Evolutionary conservation across 108 stramenopile species (phyloP).

Genomic region (Parietichytrium sp.): DNA sequence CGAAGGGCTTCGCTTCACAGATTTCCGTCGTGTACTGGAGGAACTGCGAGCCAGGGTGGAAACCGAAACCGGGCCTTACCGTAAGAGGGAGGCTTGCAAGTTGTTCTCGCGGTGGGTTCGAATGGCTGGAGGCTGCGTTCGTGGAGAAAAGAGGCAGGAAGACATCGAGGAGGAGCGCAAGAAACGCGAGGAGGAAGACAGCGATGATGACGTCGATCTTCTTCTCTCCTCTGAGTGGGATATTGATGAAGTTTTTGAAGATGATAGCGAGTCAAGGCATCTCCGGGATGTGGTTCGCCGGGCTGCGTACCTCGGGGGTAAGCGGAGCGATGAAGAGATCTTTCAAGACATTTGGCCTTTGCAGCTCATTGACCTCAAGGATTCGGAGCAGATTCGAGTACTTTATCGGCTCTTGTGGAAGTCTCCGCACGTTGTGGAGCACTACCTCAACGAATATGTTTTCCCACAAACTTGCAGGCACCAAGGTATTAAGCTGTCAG

Average conservation of each 20-base stretch:
- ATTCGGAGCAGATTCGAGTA: slow-evolving; percentile 86
- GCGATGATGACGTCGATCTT: slow-evolving; percentile 19
- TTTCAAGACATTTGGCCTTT: slow-evolving; percentile 95
- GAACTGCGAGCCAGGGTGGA: slow-evolving; percentile 86
- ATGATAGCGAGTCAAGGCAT: background rate
- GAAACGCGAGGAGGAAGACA: background rate
- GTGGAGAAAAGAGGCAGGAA: background rate
- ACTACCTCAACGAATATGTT: slow-evolving; percentile 85
- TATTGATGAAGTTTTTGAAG: background rate
- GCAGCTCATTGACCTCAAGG: slow-evolving; percentile 87
- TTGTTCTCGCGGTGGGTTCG: slow-evolving; percentile 1
- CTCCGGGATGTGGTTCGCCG: slow-evolving; percentile 27
- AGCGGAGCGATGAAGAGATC: slow-evolving; percentile 46
- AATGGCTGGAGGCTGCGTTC: background rate
- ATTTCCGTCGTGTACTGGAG: slow-evolving; percentile 66
- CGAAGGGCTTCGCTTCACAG: slow-evolving; percentile 41
- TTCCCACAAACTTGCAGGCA: slow-evolving; percentile 92
- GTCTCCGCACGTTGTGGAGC: slow-evolving; percentile 79
- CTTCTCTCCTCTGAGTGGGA: background rate
- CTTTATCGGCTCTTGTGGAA: slow-evolving; percentile 74
- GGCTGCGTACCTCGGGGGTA: slow-evolving; percentile 31
- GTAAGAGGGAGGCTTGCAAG: slow-evolving; percentile 81
- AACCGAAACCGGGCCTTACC: slow-evolving; percentile 90
- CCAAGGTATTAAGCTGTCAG: slow-evolving; percentile 91
- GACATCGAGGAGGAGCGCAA: background rate